Conservation (phyloP, 306 rosid species). For the Carpinus viminea region DNA sequence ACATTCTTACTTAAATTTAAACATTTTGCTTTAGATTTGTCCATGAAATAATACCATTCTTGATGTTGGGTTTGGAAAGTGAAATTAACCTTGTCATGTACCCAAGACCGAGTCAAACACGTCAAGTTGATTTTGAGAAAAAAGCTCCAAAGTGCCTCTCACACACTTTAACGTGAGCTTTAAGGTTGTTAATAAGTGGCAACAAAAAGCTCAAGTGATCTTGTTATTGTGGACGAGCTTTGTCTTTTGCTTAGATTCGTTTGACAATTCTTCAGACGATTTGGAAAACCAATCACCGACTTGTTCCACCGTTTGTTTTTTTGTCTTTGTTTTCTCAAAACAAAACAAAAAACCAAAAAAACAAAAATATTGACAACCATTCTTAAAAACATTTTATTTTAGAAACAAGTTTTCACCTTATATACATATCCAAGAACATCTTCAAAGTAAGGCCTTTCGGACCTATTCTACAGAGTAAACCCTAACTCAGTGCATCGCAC, state of each 20-base stretch:
- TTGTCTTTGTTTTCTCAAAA: no score
- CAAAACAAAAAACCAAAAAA: no score
- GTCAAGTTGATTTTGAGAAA: not conserved
- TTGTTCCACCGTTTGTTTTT: not conserved
- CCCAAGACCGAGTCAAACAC: not conserved
- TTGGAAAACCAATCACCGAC: not conserved
- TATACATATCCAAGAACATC: no score
- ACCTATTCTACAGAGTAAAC: no score
- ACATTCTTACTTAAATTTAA: not conserved
- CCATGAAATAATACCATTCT: not conserved
- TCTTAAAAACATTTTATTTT: no score
- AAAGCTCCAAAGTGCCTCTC: not conserved
- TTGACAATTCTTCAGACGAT: not conserved
- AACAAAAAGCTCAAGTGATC: not conserved
- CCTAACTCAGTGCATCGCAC: no score
- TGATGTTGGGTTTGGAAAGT: not conserved
- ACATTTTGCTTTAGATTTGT: not conserved
- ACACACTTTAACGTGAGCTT: constrained; percentile 22
- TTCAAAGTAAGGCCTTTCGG: no score
- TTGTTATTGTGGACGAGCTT: not conserved
- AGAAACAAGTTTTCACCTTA: no score
- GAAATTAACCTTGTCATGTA: not conserved
- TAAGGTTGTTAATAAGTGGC: not conserved
- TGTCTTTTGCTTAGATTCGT: not conserved
- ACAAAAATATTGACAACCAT: no score